phyloP scores from a whole-genome alignment of 495 filamentous ascomycete genomes.

The Podospora anserina region DNA sequence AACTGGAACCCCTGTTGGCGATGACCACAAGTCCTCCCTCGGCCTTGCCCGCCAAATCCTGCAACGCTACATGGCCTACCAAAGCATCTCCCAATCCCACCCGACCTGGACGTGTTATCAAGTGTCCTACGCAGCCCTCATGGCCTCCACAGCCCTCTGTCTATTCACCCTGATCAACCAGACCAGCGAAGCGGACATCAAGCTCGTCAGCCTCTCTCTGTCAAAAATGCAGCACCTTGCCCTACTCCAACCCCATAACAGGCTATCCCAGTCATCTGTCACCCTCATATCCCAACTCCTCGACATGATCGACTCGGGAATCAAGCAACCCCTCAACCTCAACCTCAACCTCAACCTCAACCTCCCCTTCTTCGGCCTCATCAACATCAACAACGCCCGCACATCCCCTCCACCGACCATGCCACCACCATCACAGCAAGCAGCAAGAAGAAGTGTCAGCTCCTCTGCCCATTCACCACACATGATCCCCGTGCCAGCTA shows the following conservation, averaged over 20 bases:
- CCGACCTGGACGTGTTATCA: conserved; percentile 41
- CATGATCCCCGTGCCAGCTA: not conserved
- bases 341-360: not conserved
- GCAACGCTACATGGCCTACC: conserved; percentile 40
- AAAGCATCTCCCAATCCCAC: conserved; percentile 25
- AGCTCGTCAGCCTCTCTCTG: conserved; percentile 33
- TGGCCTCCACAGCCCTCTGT: conserved; percentile 39
- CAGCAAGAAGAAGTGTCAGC: not conserved
- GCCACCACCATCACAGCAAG: not conserved
- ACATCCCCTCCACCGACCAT: not conserved
- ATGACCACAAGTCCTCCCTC: conserved; percentile 47
- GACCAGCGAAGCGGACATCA: conserved; percentile 35
- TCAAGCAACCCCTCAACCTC: not conserved
- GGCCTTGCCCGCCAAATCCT: conserved; percentile 42
- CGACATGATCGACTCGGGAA: conserved; percentile 43
- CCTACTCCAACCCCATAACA: conserved; percentile 33
- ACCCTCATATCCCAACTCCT: conserved; percentile 43
- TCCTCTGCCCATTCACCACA: not conserved
- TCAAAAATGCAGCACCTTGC: conserved; percentile 41
- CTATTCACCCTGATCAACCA: not conserved
- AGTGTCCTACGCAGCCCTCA: conserved; percentile 46
- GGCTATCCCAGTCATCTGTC: conserved; percentile 40
- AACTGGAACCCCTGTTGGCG: conserved; percentile 27
- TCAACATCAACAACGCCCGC: conserved; percentile 43
- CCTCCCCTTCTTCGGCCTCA: not conserved